A percentile compares a stretch with the other conserved stretches of the same genome.
phyloP scores from a whole-genome alignment of 306 rosid genomes.

The Rosa multiflora region DNA sequence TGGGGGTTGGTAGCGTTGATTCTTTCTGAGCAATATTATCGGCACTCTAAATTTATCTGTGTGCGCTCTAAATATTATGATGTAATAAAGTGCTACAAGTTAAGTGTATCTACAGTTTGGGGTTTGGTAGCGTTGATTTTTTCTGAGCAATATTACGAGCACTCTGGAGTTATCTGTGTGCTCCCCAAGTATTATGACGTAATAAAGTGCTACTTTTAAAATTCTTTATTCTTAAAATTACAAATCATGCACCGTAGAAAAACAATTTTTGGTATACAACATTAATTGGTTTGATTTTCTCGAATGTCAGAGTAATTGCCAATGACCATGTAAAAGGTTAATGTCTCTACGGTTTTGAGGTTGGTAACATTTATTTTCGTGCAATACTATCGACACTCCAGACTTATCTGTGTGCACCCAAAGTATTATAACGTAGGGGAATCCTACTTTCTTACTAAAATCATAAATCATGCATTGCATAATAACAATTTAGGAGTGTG shows the following conservation, averaged over 20 bases:
- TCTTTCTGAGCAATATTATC: too few species aligned
- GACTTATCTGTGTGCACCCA: background rate
- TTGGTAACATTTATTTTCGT: background rate
- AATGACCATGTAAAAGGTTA: background rate
- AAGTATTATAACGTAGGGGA: background rate
- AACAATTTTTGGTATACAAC: background rate
- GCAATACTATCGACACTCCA: background rate
- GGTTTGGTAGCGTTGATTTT: background rate
- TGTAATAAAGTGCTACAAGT: background rate
- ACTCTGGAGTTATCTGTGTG: background rate
- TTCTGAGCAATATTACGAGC: too few species aligned
- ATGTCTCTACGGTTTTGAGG: background rate
- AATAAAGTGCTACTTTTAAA: background rate
- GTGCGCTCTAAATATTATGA: background rate
- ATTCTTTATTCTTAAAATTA: background rate
- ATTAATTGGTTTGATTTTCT: background rate
- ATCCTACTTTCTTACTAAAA: background rate
- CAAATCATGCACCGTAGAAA: background rate
- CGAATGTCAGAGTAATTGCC: background rate
- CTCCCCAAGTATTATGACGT: background rate
- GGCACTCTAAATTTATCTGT: background rate
- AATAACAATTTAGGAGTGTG: background rate
- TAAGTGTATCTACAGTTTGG: background rate
- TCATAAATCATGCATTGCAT: background rate
- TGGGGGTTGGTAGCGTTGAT: background rate